These are phyloP conservation scores for Penicillium sp. DNA, from an alignment of 2,329 filamentous ascomycete species.

Conservation along the genomic window DNA sequence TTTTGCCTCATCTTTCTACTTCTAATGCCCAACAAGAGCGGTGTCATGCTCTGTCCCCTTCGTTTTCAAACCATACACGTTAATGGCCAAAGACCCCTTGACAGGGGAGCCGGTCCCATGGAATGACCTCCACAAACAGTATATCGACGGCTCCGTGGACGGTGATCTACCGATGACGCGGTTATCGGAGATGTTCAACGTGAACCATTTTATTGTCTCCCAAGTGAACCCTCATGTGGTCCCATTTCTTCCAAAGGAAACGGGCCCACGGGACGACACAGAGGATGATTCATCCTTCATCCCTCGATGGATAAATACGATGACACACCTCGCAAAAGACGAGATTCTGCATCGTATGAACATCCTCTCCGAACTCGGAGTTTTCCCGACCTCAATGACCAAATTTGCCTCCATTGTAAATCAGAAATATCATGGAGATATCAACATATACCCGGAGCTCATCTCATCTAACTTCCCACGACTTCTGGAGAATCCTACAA, in stretches of 20 bases:
- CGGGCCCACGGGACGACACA: conserved; percentile 42
- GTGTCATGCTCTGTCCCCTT: conserved; percentile 91
- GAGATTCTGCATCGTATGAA: conserved; percentile 80
- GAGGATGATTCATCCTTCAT: conserved; percentile 34
- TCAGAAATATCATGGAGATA: conserved; percentile 91
- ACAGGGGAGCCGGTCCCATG: conserved; percentile 77
- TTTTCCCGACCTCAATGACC: conserved; percentile 75
- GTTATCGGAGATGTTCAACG: conserved; percentile 92
- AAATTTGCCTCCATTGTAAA: conserved; percentile 79
- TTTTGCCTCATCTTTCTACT: neutral
- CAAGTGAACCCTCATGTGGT: conserved; percentile 95
- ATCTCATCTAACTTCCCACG: conserved; percentile 70
- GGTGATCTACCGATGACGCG: conserved; percentile 90
- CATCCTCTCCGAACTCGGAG: conserved; percentile 73
- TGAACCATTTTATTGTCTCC: conserved; percentile 96
- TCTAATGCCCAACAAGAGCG: conserved; percentile 49
- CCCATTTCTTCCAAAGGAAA: conserved; percentile 77
- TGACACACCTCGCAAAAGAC: conserved; percentile 72
- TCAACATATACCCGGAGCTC: conserved; percentile 85
- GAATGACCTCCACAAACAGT: conserved; percentile 81
- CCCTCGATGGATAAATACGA: conserved; percentile 61
- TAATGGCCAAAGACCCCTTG: conserved; percentile 80
- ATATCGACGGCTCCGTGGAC: conserved; percentile 93
- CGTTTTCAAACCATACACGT: conserved; percentile 73
- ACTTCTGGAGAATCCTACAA: conserved; percentile 78